These are phyloP conservation scores for Daldinia bambusicola DNA, from an alignment of 495 filamentous ascomycete species.

Conservation along the genomic window DNA sequence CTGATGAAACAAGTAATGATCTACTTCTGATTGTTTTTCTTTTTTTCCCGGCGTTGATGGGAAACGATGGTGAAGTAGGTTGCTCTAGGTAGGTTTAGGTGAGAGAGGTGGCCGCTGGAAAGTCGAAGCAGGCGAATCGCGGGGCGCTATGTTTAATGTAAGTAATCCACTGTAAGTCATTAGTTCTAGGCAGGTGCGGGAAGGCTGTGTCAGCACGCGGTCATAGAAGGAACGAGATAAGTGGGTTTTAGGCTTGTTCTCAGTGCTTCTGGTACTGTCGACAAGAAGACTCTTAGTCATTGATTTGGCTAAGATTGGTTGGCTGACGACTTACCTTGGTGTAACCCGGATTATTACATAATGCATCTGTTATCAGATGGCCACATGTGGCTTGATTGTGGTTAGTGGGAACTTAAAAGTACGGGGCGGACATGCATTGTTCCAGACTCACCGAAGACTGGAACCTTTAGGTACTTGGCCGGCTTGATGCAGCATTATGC, in stretches of 20 bases:
- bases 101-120: conserved; percentile 2
- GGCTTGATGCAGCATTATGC: not conserved
- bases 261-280: conserved; percentile 14
- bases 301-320: not conserved
- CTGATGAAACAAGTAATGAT: conserved; percentile 30
- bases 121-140: conserved; percentile 32
- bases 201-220: conserved; percentile 21
- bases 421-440: conserved; percentile 19
- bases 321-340: not conserved
- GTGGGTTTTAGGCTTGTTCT: conserved; percentile 7
- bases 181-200: conserved; percentile 4
- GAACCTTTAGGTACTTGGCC: no score
- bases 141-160: conserved; percentile 30
- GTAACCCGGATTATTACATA: not conserved
- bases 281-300: conserved; percentile 2
- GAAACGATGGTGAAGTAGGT: not conserved
- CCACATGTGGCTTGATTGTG: conserved; percentile 12
- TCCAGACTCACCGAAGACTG: no score
- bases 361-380: not conserved
- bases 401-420: conserved; percentile 13
- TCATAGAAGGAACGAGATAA: conserved; percentile 10
- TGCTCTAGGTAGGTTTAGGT: conserved; percentile 9
- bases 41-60: conserved; percentile 10
- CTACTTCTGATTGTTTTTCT: conserved; percentile 10
- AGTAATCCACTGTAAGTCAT: not conserved